Evolutionary conservation across 495 filamentous ascomycete genomes (phyloP).

Genomic region (Antarctomyces pellizariae): DNA sequence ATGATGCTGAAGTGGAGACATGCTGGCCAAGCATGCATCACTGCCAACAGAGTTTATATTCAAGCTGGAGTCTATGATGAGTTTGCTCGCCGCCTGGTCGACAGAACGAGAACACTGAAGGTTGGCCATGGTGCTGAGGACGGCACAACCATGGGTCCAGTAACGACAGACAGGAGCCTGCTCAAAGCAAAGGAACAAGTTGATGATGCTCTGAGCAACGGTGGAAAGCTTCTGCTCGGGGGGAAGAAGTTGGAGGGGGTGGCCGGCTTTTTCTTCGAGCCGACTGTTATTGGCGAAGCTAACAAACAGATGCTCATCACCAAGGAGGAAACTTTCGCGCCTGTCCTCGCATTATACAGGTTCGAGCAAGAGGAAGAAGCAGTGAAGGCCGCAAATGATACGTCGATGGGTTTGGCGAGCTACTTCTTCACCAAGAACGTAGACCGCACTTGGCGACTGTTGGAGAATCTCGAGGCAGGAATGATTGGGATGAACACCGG

Average conservation of each 20-base stretch:
- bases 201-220: slow-evolving; percentile 34
- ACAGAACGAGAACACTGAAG: slow-evolving; percentile 28
- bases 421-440: slow-evolving; percentile 57
- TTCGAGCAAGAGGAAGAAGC: slow-evolving; percentile 52
- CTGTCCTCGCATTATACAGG: slow-evolving; percentile 38
- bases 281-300: slow-evolving; percentile 40
- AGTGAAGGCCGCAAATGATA: slow-evolving; percentile 35
- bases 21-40: slow-evolving; percentile 50
- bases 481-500: slow-evolving; percentile 56
- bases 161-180: slow-evolving; percentile 38
- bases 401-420: slow-evolving; percentile 41
- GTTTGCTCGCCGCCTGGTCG: slow-evolving; percentile 29
- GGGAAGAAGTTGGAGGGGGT: slow-evolving; percentile 24
- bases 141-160: slow-evolving; percentile 39
- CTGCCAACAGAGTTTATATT: slow-evolving; percentile 49
- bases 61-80: slow-evolving; percentile 30
- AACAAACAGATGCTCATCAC: slow-evolving; percentile 40
- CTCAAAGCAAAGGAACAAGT: slow-evolving; percentile 39
- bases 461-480: slow-evolving; percentile 52
- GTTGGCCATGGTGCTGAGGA: slow-evolving; percentile 37
- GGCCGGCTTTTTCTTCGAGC: slow-evolving; percentile 48
- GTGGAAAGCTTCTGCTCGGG: slow-evolving; percentile 33
- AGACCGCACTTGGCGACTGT: slow-evolving; percentile 44
- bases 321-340: slow-evolving; percentile 47
- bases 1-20: slow-evolving; percentile 39